Conservation (phyloP, 1,284 basidiomycete species). For the Schizopora paradoxa region DNA sequence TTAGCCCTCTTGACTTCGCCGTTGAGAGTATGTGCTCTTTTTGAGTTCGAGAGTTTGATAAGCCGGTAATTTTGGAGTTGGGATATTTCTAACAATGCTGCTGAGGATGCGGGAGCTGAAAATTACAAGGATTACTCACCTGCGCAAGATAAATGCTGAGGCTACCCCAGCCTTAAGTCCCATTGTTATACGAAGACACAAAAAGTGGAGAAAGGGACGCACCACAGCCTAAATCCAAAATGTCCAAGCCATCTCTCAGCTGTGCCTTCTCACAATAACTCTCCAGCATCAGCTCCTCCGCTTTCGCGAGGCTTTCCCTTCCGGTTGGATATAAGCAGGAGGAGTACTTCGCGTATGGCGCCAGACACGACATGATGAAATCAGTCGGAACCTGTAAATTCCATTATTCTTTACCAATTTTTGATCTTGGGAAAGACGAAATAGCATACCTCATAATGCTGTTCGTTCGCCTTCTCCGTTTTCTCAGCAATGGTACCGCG, state of each 20-base stretch:
- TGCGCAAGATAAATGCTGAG: conserved; percentile 65
- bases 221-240: conserved; percentile 74
- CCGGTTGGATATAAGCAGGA: conserved; percentile 69
- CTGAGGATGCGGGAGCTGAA: neutral
- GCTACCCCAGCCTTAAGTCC: conserved; percentile 72
- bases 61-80: conserved; percentile 55
- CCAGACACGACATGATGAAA: conserved; percentile 63
- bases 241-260: conserved; percentile 58
- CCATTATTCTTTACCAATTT: neutral
- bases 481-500: conserved; percentile 58
- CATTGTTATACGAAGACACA: too few relatives aligned
- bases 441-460: conserved; percentile 65
- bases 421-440: too few relatives aligned
- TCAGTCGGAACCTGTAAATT: conserved; percentile 52
- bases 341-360: conserved; percentile 63
- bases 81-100: conserved; percentile 54
- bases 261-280: conserved; percentile 68
- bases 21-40: conserved; percentile 60
- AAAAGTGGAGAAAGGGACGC: conserved; percentile 16
- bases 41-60: conserved; percentile 72
- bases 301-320: conserved; percentile 60
- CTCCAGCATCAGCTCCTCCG: conserved; percentile 66
- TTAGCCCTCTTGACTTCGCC: conserved; percentile 49
- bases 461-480: conserved; percentile 70
- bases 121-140: conserved; percentile 30